Base-by-base conservation (phyloP, 768 basidiomycete genomes). In the Naganishia friedmannii region DNA sequence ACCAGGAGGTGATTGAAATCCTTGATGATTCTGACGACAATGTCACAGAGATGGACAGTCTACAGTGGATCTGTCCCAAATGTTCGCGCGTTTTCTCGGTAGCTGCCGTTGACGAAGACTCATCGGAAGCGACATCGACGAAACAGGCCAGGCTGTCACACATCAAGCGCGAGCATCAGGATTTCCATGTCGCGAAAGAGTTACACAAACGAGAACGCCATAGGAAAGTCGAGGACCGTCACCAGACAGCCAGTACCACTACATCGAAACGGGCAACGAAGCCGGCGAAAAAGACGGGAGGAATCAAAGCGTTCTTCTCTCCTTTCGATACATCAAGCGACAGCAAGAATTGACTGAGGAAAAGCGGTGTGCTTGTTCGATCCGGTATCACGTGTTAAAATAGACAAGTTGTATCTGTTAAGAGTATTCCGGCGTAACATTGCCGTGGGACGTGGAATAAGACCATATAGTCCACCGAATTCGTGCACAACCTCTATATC, bases 181-280 rank as follows among this genome's bases (percentile, higher is more conserved):
- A 96, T 81, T 96, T 87, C 79, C 94, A 97, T 79, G 87, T 92
- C 74, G 93, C 94, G 0, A 84, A 88, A 75, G 89, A 91, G 67
- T 77, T 97, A 63, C 85, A 88, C 26, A 84, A 84, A 29, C 82
- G 63, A n/a, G 69, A 73, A n/a, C 51, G 70, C 37, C 69, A 39
- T 78, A 77, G 56, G 75, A 73, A 39, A 72, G 69, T 45, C 57
- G 53, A 65, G 70, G 63, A 65, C 76, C 67, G 74, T 54, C 72
- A 74, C 60, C 74, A 74, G 65, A 42, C 51, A 45, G 29, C 53
- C 28, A 81, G 53, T 32, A 34, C 75, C 73, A 70, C 32, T 68
- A 67, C 31, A 77, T 80, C 66, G 68, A 75, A 29, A 71, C 80
- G 15, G 67, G 48, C 65, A 45, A 72, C 31, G 74, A 77, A 56